Evolutionary conservation across 768 basidiomycete genomes (phyloP).

Genomic region (Leccinum variicolor): DNA sequence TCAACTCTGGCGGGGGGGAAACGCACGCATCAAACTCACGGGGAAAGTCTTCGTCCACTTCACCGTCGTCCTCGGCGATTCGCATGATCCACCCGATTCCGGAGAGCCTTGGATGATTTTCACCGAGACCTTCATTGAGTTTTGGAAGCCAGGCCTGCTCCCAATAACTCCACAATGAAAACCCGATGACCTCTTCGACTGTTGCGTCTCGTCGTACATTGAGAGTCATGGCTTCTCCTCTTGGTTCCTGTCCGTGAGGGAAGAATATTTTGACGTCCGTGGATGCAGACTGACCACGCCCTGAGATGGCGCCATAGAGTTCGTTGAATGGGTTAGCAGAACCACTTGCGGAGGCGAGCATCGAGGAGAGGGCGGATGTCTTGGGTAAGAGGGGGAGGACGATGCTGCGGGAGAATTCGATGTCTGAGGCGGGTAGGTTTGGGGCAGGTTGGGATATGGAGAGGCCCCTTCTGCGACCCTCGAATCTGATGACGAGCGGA

Average conservation of each 20-base stretch:
- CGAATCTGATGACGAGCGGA: conserved; percentile 19
- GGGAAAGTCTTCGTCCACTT: conserved; percentile 98
- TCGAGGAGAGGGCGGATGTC: conserved; percentile 67
- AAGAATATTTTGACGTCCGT: conserved; percentile 78
- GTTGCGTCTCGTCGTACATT: conserved; percentile 84
- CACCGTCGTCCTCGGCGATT: conserved; percentile 95
- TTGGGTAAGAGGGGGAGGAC: conserved; percentile 41
- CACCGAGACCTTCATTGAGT: conserved; percentile 62
- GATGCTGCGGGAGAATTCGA: conserved; percentile 51
- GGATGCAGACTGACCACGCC: conserved; percentile 63
- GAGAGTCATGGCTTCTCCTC: conserved; percentile 61
- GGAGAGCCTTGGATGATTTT: conserved; percentile 65
- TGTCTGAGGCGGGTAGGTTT: conserved; percentile 17
- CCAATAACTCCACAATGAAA: conserved; percentile 90
- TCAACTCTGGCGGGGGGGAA: neutral
- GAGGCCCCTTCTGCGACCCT: conserved; percentile 27
- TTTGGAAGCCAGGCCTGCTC: conserved; percentile 81
- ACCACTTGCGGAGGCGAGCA: conserved; percentile 65
- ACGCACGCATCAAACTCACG: conserved; percentile 49
- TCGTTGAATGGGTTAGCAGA: conserved; percentile 84
- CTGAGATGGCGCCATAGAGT: conserved; percentile 81
- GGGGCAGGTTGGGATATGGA: conserved; percentile 26
- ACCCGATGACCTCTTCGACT: conserved; percentile 95
- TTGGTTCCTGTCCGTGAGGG: conserved; percentile 67
- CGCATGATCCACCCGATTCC: conserved; percentile 90